Percentiles rank a stretch among this genome's conserved stretches.
phyloP scores from a whole-genome alignment of 2,329 filamentous ascomycete genomes.

The Neonectria neomacrospora region DNA sequence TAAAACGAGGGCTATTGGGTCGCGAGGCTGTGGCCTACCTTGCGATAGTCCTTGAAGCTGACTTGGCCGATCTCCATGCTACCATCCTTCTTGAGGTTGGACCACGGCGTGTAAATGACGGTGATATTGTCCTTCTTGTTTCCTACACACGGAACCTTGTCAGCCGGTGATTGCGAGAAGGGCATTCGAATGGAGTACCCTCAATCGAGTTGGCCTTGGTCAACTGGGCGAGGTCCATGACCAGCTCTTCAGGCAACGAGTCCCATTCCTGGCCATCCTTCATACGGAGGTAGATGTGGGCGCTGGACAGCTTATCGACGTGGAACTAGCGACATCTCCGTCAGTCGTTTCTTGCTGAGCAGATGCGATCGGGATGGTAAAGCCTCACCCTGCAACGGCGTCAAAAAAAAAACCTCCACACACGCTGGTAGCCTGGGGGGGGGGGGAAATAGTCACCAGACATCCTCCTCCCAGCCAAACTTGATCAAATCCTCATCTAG shows the following conservation, averaged over 20 bases:
- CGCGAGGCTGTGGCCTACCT: slow-evolving; percentile 51
- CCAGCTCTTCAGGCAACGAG: slow-evolving; percentile 75
- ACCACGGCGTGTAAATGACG: slow-evolving; percentile 97
- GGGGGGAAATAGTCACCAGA: slow-evolving; percentile 72
- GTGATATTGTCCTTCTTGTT: slow-evolving; percentile 99
- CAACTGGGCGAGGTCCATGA: slow-evolving; percentile 92
- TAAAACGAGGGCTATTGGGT: background rate
- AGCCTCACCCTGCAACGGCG: slow-evolving; percentile 35
- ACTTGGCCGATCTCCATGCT: slow-evolving; percentile 97
- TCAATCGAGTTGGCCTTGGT: slow-evolving; percentile 99
- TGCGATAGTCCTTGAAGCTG: slow-evolving; percentile 88
- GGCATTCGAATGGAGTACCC: slow-evolving; percentile 60
- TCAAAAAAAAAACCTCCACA: slow-evolving; percentile 27
- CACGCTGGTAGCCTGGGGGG: background rate
- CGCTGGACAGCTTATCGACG: slow-evolving; percentile 95
- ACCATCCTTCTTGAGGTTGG: slow-evolving; percentile 93
- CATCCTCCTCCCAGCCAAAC: slow-evolving; percentile 92
- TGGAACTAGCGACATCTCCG: slow-evolving; percentile 77
- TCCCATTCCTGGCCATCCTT: slow-evolving; percentile 86
- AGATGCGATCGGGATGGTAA: background rate
- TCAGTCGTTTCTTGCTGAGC: slow-evolving; percentile 6
- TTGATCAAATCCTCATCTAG: slow-evolving; percentile 96
- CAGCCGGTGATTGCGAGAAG: background rate
- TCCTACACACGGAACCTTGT: slow-evolving; percentile 60
- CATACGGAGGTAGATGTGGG: slow-evolving; percentile 94